These are phyloP conservation scores for Pichia membranifaciens DNA, from an alignment of 805 yeast species.

Conservation along the genomic window DNA sequence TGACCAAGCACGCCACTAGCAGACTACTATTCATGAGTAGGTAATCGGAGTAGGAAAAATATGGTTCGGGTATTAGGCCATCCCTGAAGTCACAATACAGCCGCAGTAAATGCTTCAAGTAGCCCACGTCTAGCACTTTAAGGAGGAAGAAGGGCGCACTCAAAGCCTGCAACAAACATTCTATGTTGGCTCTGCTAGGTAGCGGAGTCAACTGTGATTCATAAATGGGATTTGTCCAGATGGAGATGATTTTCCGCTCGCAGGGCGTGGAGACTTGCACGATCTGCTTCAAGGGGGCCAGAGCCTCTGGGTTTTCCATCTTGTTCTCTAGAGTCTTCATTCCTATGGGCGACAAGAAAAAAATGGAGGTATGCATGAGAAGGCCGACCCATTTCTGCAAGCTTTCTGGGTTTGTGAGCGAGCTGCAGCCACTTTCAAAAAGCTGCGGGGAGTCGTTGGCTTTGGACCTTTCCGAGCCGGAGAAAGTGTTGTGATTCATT, in stretches of 20 bases:
- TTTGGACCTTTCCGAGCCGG: too few species aligned
- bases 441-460: too few species aligned
- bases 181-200: slow-evolving; percentile 26
- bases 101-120: slow-evolving; percentile 10
- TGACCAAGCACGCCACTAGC: slow-evolving; percentile 17
- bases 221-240: slow-evolving; percentile 34
- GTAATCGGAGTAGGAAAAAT: slow-evolving; percentile 28
- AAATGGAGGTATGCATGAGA: slow-evolving; percentile 29
- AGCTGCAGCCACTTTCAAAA: too few species aligned
- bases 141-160: slow-evolving; percentile 1
- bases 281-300: slow-evolving; percentile 24
- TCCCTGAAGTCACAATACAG: slow-evolving; percentile 24
- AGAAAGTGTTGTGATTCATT: too few species aligned
- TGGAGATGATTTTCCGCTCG: slow-evolving; percentile 19
- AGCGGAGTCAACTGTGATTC: slow-evolving; percentile 23
- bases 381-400: slow-evolving; percentile 7
- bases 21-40: slow-evolving; percentile 29
- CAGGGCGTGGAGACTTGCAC: slow-evolving; percentile 16
- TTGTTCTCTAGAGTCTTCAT: slow-evolving; percentile 33
- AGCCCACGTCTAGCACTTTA: slow-evolving; percentile 7
- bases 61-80: slow-evolving; percentile 20
- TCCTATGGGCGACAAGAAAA: slow-evolving; percentile 38
- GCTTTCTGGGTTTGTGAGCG: not conserved
- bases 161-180: slow-evolving; percentile 15
- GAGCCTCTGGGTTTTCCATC: slow-evolving; percentile 14